Percentiles rank a stretch among this genome's conserved stretches.
Conservation (phyloP, 352 stramenopile species). For the Pythium periplocum region DNA sequence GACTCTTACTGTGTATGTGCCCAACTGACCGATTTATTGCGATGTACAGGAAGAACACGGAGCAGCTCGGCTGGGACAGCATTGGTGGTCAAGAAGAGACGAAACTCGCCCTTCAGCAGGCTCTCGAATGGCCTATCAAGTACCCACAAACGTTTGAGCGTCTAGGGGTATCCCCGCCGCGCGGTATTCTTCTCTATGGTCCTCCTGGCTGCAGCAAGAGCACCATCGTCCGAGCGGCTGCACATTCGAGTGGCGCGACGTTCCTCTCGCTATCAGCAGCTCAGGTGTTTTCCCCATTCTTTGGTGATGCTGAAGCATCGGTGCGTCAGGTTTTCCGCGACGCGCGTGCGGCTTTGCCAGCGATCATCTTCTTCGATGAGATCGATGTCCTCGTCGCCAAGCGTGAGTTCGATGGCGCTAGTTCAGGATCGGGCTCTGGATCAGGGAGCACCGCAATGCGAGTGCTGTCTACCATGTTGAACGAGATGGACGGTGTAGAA, state of each 20-base stretch:
- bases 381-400: conserved; percentile 86
- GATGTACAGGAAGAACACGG: conserved; percentile 40
- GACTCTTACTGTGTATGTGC: conserved; percentile 9
- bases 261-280: conserved; percentile 86
- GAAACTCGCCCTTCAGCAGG: conserved; percentile 77
- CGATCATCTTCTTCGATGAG: conserved; percentile 92
- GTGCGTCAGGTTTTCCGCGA: conserved; percentile 79
- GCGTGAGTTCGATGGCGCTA: conserved; percentile 51
- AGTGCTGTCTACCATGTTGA: conserved; percentile 96
- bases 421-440: conserved; percentile 23
- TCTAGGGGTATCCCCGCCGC: conserved; percentile 63
- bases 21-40: neutral
- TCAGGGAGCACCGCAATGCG: conserved; percentile 68
- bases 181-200: conserved; percentile 85
- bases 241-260: conserved; percentile 63
- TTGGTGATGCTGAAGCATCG: conserved; percentile 83
- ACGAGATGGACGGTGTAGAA: conserved; percentile 97
- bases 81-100: conserved; percentile 70
- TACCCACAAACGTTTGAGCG: conserved; percentile 67
- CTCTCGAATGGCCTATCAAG: conserved; percentile 85
- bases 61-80: conserved; percentile 59
- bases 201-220: conserved; percentile 90
- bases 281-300: conserved; percentile 86
- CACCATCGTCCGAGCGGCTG: conserved; percentile 80
- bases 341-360: conserved; percentile 67